Evolutionary conservation across 208 protist species (phyloP).

Genomic region (Wallacemonas sp.): DNA sequence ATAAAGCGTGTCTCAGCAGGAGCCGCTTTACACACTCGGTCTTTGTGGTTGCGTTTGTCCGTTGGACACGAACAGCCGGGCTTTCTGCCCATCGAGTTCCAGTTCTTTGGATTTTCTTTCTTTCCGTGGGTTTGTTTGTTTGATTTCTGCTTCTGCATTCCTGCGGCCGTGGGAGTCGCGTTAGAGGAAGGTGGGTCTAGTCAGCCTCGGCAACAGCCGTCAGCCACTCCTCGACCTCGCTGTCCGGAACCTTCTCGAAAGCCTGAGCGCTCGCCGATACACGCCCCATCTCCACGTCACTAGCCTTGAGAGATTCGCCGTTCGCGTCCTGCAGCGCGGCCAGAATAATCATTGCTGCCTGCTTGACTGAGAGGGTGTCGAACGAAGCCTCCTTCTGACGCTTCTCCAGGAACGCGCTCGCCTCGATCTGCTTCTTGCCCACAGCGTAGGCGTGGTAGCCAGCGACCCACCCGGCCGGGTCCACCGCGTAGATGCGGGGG

Average conservation of each 20-base stretch:
- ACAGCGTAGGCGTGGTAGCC: conserved; percentile 91
- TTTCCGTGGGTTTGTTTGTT: background rate
- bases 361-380: conserved; percentile 68
- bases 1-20: too few relatives aligned
- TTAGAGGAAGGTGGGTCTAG: conserved; percentile 22
- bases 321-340: conserved; percentile 77
- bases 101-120: too few relatives aligned
- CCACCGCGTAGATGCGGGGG: conserved; percentile 94
- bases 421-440: conserved; percentile 96
- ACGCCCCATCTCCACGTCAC: conserved; percentile 84
- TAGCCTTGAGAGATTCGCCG: conserved; percentile 68
- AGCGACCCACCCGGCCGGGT: conserved; percentile 94
- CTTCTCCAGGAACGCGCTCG: conserved; percentile 96
- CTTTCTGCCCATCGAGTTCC: too few relatives aligned
- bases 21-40: too few relatives aligned
- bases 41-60: background rate
- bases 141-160: background rate
- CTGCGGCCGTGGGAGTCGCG: too few relatives aligned
- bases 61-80: too few relatives aligned
- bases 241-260: conserved; percentile 68
- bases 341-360: conserved; percentile 85
- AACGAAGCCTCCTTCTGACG: conserved; percentile 90
- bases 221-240: conserved; percentile 85
- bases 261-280: conserved; percentile 34
- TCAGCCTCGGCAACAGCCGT: conserved; percentile 87